Conservation (phyloP, 2,329 filamentous ascomycete species). For the Colletotrichum sp. region DNA sequence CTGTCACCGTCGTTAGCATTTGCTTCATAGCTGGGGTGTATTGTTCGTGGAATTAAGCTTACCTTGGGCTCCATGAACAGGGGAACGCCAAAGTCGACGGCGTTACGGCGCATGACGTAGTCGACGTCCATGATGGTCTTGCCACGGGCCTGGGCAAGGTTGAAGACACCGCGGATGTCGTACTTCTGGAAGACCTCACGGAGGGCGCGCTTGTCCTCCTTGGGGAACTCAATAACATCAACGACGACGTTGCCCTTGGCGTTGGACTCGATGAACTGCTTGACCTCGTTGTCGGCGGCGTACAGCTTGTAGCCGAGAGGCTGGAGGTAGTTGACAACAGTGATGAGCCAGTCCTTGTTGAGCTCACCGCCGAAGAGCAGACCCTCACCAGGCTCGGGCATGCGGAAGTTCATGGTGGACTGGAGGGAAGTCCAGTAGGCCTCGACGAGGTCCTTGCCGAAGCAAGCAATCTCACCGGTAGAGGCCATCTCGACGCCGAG, state of each 20-base stretch:
- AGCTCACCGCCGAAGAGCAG: slow-evolving; percentile 91
- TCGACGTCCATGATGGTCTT: slow-evolving; percentile 90
- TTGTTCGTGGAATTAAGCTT: slow-evolving; percentile 23
- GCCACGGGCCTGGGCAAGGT: slow-evolving; percentile 83
- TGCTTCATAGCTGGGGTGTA: not conserved
- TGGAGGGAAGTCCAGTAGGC: slow-evolving; percentile 98
- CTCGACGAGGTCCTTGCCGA: slow-evolving; percentile 93
- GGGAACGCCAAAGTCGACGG: slow-evolving; percentile 96
- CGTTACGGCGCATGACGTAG: slow-evolving; percentile 98
- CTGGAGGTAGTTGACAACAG: slow-evolving; percentile 84
- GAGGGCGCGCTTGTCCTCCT: slow-evolving; percentile 91
- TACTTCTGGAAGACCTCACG: slow-evolving; percentile 97
- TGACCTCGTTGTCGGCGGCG: slow-evolving; percentile 81
- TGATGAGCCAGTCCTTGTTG: slow-evolving; percentile 71
- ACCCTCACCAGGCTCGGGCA: slow-evolving; percentile 93
- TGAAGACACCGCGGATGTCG: slow-evolving; percentile 95
- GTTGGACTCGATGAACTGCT: slow-evolving; percentile 78
- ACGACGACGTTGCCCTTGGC: slow-evolving; percentile 73
- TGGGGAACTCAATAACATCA: slow-evolving; percentile 96
- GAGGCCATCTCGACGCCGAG: slow-evolving; percentile 97
- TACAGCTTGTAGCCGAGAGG: slow-evolving; percentile 95
- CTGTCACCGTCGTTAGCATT: slow-evolving; percentile 53
- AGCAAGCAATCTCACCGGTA: slow-evolving; percentile 98
- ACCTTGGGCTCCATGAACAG: slow-evolving; percentile 99
- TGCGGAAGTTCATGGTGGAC: slow-evolving; percentile 98